phyloP scores from a whole-genome alignment of 306 rosid species.

The Prunus mongolica region DNA sequence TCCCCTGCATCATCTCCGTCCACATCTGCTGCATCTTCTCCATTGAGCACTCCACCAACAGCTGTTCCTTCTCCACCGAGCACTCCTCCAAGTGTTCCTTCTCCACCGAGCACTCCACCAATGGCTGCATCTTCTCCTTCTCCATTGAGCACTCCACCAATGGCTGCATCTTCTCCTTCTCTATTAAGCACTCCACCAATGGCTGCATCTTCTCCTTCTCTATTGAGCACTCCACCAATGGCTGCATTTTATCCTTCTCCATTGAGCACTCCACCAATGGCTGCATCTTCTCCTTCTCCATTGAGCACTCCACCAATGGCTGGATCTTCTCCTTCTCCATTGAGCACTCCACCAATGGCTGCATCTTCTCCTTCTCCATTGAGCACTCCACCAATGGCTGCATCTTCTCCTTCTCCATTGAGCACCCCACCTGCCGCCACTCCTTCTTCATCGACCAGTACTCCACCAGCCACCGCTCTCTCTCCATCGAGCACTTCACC shows the following conservation, averaged over 20 bases:
- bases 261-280: background rate
- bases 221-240: background rate
- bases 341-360: background rate
- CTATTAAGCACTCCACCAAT: too few relatives aligned
- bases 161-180: too few relatives aligned
- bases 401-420: too few relatives aligned
- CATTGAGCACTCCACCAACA: too few relatives aligned
- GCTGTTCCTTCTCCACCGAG: too few relatives aligned
- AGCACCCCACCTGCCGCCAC: too few relatives aligned
- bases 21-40: background rate
- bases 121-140: conserved; percentile 5
- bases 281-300: background rate
- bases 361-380: too few relatives aligned
- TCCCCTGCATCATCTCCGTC: conserved; percentile 4
- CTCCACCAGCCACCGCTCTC: conserved; percentile 8
- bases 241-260: background rate
- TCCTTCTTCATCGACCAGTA: conserved; percentile 2
- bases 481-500: too few relatives aligned
- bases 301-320: background rate
- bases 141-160: background rate
- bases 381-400: background rate
- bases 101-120: too few relatives aligned
- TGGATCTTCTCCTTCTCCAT: background rate
- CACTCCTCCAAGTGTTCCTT: background rate
- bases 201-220: too few relatives aligned